Evolutionary conservation across 164 flowering plant species (phyloP), one percentile per base, ranked within the genome.

Genomic region (Umbellularia californica): DNA sequence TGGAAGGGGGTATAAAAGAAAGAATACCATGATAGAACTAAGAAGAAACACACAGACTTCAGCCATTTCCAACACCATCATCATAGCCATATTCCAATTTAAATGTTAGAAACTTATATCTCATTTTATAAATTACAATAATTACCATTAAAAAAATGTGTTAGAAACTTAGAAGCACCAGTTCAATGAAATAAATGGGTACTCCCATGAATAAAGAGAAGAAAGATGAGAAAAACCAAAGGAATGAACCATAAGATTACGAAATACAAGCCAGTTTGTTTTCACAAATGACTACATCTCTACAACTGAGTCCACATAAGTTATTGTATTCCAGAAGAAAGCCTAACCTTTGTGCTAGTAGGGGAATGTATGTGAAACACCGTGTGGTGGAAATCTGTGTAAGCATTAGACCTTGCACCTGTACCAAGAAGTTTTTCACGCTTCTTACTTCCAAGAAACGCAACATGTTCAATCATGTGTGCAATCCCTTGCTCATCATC

Each of bases 401-500:
- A 96, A 68, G 99, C 99, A 88, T 96, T 96, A 70, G 99, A 96
- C n/a, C 98, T 86, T 50, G 99, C 97, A 35, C 99, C 99, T 15
- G 98, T 93, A 30, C 97, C 98, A 69, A 96, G 92, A 81, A 96
- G 97, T 78, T 92, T 90, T 82, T 96, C 99, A 81, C 99, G 96
- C 83, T 96, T 96, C 85, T 96, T 96, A 82, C 99, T 96, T 77
- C 99, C 99, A 78, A 96, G 90, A 79, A 96, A 96, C 72, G 98
- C 98, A 74, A 96, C 99, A 83, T 96, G 99, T 79, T 96, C 99
- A 81, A 96, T 96, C 99, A 96, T 96, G 81, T 96, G 99, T 15
- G 99, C 99, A 80, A 96, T 91, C 73, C 99, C 99, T 81, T 96
- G 99, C 82, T 96, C 99, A 82, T 96, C 99, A 30, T 96, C 99